Evolutionary conservation across 495 filamentous ascomycete species (phyloP).

Genomic region (Antarctomyces pellizariae): DNA sequence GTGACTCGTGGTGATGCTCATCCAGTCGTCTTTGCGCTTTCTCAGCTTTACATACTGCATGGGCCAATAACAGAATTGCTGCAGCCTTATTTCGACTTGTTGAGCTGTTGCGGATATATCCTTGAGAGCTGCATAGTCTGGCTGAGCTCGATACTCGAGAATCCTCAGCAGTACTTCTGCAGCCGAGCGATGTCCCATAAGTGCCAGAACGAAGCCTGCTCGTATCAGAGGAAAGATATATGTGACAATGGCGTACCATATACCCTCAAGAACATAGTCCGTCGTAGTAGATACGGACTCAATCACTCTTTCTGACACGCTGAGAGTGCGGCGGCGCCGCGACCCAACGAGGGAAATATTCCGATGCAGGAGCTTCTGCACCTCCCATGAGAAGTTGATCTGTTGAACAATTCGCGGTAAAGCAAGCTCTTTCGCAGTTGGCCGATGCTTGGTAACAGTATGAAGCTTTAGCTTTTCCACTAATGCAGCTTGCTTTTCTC

Average conservation of each 20-base stretch:
- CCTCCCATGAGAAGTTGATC: slow-evolving; percentile 86
- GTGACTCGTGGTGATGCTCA: slow-evolving; percentile 83
- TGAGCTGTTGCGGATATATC: slow-evolving; percentile 96
- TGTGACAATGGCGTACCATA: slow-evolving; percentile 46
- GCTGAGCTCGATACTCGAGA: slow-evolving; percentile 69
- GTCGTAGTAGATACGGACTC: slow-evolving; percentile 74
- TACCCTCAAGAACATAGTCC: slow-evolving; percentile 41
- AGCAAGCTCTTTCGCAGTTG: slow-evolving; percentile 61
- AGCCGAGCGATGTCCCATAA: slow-evolving; percentile 58
- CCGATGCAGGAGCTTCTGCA: slow-evolving; percentile 59
- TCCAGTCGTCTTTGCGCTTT: slow-evolving; percentile 77
- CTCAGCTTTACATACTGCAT: slow-evolving; percentile 85
- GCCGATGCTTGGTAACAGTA: slow-evolving; percentile 49
- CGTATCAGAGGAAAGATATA: slow-evolving; percentile 64
- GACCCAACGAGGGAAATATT: slow-evolving; percentile 66
- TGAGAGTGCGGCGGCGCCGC: slow-evolving; percentile 60
- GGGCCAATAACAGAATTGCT: slow-evolving; percentile 98
- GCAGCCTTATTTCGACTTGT: slow-evolving; percentile 89
- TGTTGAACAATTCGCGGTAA: slow-evolving; percentile 75
- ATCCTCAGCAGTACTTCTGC: slow-evolving; percentile 62
- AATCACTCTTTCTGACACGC: slow-evolving; percentile 85
- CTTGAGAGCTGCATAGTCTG: slow-evolving; percentile 66
- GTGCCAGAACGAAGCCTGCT: slow-evolving; percentile 43
- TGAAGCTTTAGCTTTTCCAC: slow-evolving; percentile 83
- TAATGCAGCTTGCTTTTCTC: slow-evolving; percentile 30